A percentile compares a stretch with the other conserved stretches of the same genome.
Evolutionary conservation across 108 stramenopile genomes (phyloP).

Genomic region (Cyclotella distinguenda): DNA sequence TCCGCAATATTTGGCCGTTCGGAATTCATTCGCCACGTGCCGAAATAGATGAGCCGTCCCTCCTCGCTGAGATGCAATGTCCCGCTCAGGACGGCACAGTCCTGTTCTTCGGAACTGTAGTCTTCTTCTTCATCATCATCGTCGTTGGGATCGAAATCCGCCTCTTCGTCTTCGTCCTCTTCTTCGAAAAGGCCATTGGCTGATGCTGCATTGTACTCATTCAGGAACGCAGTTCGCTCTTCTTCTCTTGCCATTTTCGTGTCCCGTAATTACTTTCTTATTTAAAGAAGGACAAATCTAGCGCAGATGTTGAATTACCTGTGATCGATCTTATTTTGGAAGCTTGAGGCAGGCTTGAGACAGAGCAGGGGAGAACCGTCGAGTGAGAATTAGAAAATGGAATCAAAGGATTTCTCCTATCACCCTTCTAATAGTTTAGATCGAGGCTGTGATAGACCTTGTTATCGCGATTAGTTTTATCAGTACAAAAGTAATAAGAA

Average conservation of each 20-base stretch:
- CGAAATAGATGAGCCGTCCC: constrained; percentile 38
- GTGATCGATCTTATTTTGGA: too few relatives aligned
- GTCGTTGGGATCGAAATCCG: constrained; percentile 24
- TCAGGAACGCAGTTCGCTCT: not conserved
- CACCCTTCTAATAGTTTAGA: too few relatives aligned
- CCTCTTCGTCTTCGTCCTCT: constrained; percentile 36
- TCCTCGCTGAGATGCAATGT: constrained; percentile 32
- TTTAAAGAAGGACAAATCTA: too few relatives aligned
- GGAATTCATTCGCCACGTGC: constrained; percentile 44
- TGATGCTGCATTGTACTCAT: not conserved
- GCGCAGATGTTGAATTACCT: too few relatives aligned
- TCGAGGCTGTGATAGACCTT: too few relatives aligned
- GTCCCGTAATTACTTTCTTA: too few relatives aligned
- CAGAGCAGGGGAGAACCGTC: too few relatives aligned
- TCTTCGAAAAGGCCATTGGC: constrained; percentile 6
- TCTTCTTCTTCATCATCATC: constrained; percentile 5
- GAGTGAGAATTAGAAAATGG: too few relatives aligned
- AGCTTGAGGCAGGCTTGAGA: too few relatives aligned
- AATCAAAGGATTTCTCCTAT: too few relatives aligned
- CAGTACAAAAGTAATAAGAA: too few relatives aligned
- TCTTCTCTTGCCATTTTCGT: not conserved
- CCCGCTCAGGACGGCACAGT: constrained; percentile 27
- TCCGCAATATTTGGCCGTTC: constrained; percentile 1
- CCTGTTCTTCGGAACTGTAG: constrained; percentile 14
- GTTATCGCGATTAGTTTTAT: too few relatives aligned